phyloP scores from a whole-genome alignment of 257 asterid species.

The Plantago elongata region DNA sequence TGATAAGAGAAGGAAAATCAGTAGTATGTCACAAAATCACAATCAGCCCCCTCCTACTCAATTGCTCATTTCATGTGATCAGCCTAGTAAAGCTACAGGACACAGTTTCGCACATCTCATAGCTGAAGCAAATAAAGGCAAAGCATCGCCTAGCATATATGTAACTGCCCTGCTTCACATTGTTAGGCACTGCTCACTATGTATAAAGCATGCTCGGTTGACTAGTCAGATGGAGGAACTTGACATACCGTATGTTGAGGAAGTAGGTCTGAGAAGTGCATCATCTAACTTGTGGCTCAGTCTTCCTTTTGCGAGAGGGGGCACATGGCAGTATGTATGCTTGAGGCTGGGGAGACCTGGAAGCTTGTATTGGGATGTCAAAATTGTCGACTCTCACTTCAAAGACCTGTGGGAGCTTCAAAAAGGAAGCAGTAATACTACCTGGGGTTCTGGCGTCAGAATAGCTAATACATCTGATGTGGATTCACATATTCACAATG shows the following conservation, averaged over 20 bases:
- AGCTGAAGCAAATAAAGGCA: constrained; percentile 88
- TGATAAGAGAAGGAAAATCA: constrained; percentile 62
- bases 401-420: constrained; percentile 96
- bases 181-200: constrained; percentile 88
- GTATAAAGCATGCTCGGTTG: constrained; percentile 92
- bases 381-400: constrained; percentile 77
- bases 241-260: constrained; percentile 91
- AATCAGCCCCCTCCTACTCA: constrained; percentile 37
- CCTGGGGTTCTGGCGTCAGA: constrained; percentile 95
- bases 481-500: constrained; percentile 94
- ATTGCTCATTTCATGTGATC: constrained; percentile 38
- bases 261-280: constrained; percentile 82
- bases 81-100: constrained; percentile 45
- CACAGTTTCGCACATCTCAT: constrained; percentile 65
- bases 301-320: constrained; percentile 81
- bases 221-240: constrained; percentile 96
- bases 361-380: constrained; percentile 98
- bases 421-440: constrained; percentile 66
- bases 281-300: constrained; percentile 97
- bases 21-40: constrained; percentile 35
- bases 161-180: constrained; percentile 81
- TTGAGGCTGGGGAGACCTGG: constrained; percentile 98
- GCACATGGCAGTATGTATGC: constrained; percentile 79
- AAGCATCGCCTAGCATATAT: constrained; percentile 71
- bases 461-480: constrained; percentile 95